Evolutionary conservation across 176 grass and related monocot species (phyloP), one percentile per base, ranked within the genome.

Genomic region (Triticum monococcum): DNA sequence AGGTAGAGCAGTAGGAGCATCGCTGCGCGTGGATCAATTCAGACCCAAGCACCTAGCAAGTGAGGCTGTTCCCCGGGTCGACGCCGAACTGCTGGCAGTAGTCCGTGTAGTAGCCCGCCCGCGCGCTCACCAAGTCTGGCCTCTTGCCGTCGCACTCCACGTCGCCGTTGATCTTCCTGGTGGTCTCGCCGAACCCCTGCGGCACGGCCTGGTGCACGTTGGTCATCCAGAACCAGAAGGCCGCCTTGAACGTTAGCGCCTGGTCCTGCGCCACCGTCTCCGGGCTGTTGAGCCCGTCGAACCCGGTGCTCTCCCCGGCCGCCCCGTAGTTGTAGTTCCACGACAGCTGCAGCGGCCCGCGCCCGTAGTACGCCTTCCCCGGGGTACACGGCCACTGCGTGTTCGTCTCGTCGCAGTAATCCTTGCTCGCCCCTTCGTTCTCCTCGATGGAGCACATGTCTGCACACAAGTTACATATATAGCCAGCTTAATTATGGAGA

Each of bases 321-420:
- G 95, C 91, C 4, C 93, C 93, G 64, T 98, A 98, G 83, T 98
- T 98, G 76, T 36, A 95, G 87, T 95, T 98, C 90, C 93, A 95
- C 9, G 93, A 69, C 3, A 98, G 31, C 59, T 94, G 93, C 61
- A 95, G 64, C 12, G 95, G 91, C 0, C 89, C 93, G 8, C 96
- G 90, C 10, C 93, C 96, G 48, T 77, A 92, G 96, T 98, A 98
- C 2, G 8, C 36, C 81, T 92, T 83, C 1, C 81, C 88, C n/a
- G 81, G 2, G 2, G 48, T 64, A 61, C 93, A 95, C 3, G 93
- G 91, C 64, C 87, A 98, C 32, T 92, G 18, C 2, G 1, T 86
- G 10, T 0, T 87, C 33, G 41, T 0, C 26, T 97, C 54, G 54
- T 57, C 84, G 28, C 93, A 98, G 82, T 93, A 98, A 62, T 75